These are phyloP conservation scores for Fusarium sp. DNA, from an alignment of 2,329 filamentous ascomycete genomes.

Conservation along the genomic window DNA sequence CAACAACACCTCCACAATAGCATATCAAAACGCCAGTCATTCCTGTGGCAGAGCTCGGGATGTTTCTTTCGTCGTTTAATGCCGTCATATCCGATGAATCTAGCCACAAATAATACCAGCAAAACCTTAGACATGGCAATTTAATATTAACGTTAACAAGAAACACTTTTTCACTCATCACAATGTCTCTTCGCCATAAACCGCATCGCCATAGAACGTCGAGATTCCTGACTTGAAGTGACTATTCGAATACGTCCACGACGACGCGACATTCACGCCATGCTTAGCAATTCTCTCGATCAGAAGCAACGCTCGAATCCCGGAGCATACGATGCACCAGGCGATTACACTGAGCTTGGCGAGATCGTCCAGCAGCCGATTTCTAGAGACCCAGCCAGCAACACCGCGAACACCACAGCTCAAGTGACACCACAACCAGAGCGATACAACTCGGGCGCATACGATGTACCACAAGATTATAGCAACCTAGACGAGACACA, in stretches of 20 bases:
- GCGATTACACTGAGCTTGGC: not conserved
- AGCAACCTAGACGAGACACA: slow-evolving; percentile 56
- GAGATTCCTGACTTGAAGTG: not conserved
- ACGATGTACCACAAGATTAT: slow-evolving; percentile 49
- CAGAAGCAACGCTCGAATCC: not conserved
- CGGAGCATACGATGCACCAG: slow-evolving; percentile 1
- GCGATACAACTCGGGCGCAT: slow-evolving; percentile 30
- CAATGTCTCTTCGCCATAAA: not conserved
- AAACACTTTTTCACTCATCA: not conserved
- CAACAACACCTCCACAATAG: slow-evolving; percentile 12
- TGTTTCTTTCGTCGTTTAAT: slow-evolving; percentile 13
- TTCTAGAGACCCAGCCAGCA: not conserved
- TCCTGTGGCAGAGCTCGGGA: slow-evolving; percentile 30
- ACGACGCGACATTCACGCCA: slow-evolving; percentile 1
- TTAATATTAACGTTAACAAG: not conserved
- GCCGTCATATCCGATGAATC: slow-evolving; percentile 42
- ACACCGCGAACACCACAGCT: not conserved
- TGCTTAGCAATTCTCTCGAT: not conserved
- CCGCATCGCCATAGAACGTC: not conserved
- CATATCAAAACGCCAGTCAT: slow-evolving; percentile 9
- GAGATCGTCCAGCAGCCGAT: not conserved
- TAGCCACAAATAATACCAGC: slow-evolving; percentile 16
- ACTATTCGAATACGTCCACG: not conserved
- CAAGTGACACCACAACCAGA: not conserved
- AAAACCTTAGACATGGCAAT: slow-evolving; percentile 10